Base-by-base conservation (phyloP, 208 protist species). In the Trypanosoma platydactyli region DNA sequence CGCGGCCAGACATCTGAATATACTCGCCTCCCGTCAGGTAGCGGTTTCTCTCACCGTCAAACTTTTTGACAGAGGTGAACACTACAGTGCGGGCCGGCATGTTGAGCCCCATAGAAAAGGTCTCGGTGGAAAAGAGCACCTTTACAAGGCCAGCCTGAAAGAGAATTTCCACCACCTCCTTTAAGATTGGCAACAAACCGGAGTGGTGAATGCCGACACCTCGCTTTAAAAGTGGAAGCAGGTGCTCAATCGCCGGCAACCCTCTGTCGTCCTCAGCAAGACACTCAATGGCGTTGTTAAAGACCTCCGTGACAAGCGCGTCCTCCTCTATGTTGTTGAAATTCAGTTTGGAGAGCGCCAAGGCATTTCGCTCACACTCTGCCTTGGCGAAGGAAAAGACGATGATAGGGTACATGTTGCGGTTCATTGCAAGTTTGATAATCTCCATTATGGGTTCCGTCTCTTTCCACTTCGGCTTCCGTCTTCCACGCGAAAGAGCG, bases 71-170 rank as follows among this genome's bases (percentile, higher is more conserved):
- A 11, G 85, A 81, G 9, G 97, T 99, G 79, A 99, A 99, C 12
- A 99, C 95, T 20, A 99, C 98, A 13, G 98, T 99, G 59, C 97
- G 95, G 0, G 98, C 98, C 20, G 99, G 99, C 98, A 99, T 99
- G 83, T 99, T 99, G 18, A 99, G 83, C 3, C 99, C 99, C 95
- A 99, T 99, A 3, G 98, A 94, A 77, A 99, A 99, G 5, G 99
- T 99, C 76, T 99, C 99, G 0, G 99, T 99, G 3, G 98, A 98
- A 80, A 99, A 99, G 40, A 99, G 87, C 25, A 98, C 96, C 73
- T 99, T 99, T 25, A 99, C 86, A 18, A 99, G 83, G 3, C 97
- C 98, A 33, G 99, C 98, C 73, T 99, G 97, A 77, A 99, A 99
- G 0, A 99, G 91, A 70, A 99, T 98, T 81, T 99, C 99, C 51